Base-by-base conservation (phyloP, 305 asterid genomes). In the Lippia alba region DNA sequence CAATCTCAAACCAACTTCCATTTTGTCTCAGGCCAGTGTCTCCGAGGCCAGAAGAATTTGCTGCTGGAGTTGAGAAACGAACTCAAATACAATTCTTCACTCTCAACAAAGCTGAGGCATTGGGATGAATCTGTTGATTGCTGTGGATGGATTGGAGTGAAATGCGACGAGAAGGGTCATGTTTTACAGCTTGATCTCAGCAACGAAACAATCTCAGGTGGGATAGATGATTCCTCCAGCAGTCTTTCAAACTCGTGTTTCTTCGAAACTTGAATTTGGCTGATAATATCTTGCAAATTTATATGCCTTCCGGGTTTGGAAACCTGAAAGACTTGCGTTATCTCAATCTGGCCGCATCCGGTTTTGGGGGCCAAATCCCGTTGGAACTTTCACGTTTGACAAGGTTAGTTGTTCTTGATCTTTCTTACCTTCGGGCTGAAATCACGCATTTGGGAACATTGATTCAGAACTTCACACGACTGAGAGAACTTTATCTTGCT, bases 141-240 rank as follows among this genome's bases (percentile, higher is more conserved):
- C 77, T 88, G 94, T 34, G 62, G 30, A 5, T 91, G 96, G 94
- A 30, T 49, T 12, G 97, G 96, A 1, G 85, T 91, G 64, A 40
- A 34, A 33, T 91, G 94, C 74, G 89, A 91, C 65, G 0, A 6
- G 9, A 61, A 39, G 1, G 86, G 81, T 12, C 86, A 67, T 7
- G 83, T 84, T 54, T 80, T 78, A 0, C 64, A 63, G 39, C 87
- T 86, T 14, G 87, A 88, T 56, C 86, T 91, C 64, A 78, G 80
- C n/a, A n/a, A 56, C 15, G 91, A 85, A 66, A 73, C 87, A 0
- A 85, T 88, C 64, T 71, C 82, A 2, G 81, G 73, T 0, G 74
- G 80, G 16, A 76, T 82, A 33, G 15, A 66, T 20, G 80, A 61
- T 54, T 49, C 68, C 1, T 3, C 55, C 34, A 79, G 75, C 76